Evolutionary conservation across 2,329 filamentous ascomycete genomes (phyloP), one percentile per base, ranked within the genome.

Genomic region (Zasmidium citrigriseum): DNA sequence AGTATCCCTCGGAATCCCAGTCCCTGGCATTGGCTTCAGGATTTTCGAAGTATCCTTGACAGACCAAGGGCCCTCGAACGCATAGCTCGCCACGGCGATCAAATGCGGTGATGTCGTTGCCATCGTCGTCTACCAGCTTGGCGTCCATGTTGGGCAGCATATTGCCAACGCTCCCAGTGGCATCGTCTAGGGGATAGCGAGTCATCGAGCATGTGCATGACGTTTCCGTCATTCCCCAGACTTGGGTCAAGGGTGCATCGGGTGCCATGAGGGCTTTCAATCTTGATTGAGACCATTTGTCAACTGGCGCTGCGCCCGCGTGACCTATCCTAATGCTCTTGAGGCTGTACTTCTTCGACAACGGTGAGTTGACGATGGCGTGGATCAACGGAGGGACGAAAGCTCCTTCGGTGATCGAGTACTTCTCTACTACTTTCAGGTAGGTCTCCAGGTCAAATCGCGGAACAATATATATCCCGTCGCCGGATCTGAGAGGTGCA

Each of bases 311-410:
- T 1, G 78, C 80, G 23, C 80, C 76, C 49, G 71, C 75, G 5
- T 58, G 61, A 1, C 73, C 76, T 2, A 53, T 51, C 3, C 69
- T 67, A 11, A 80, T 63, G 0, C 73, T 75, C 20, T 75, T 76
- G 12, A 85, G 64, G 16, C 74, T 78, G 27, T 78, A 74, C 25
- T 75, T 73, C 11, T 76, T 75, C 1, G 73, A 70, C 16, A 78
- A 64, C 0, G 81, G 77, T 1, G 76, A 78, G 70, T 79, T 82
- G 44, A 84, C 71, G 38, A 83, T 76, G 2, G 75, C 73, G 38
- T 83, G 74, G 1, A 78, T 77, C 45, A 83, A 78, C 0, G 83
- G 82, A 23, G 83, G 84, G 0, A 85, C 83, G 16, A 83, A 65
- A 0, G 72, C 63, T 0, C 82, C 65, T 49, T 85, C 82, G 0